Evolutionary conservation across 2,329 filamentous ascomycete genomes (phyloP).

Genomic region (Bipolaris oryzae): DNA sequence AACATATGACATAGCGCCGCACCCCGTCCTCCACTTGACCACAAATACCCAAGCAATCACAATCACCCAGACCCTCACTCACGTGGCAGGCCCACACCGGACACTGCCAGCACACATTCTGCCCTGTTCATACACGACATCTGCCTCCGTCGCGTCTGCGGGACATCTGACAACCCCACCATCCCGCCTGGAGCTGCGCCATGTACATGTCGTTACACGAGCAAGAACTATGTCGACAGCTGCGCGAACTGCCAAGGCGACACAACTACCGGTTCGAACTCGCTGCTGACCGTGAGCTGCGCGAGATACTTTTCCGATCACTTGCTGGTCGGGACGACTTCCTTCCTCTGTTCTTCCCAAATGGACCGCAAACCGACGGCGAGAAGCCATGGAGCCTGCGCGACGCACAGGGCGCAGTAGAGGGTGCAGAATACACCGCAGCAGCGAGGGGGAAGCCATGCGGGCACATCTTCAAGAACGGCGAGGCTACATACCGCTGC

Average conservation of each 20-base stretch:
- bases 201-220: conserved; percentile 64
- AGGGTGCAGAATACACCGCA: conserved; percentile 93
- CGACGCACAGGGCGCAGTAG: conserved; percentile 87
- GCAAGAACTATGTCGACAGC: conserved; percentile 80
- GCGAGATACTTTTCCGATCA: conserved; percentile 83
- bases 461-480: conserved; percentile 94
- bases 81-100: conserved; percentile 27
- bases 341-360: conserved; percentile 80
- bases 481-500: conserved; percentile 93
- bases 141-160: background rate
- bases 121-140: background rate
- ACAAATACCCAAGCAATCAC: conserved; percentile 7
- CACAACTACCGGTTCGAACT: conserved; percentile 78
- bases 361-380: conserved; percentile 65
- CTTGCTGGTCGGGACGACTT: conserved; percentile 78
- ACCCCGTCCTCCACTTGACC: conserved; percentile 15
- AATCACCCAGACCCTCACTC: background rate
- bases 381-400: conserved; percentile 73
- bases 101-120: conserved; percentile 4
- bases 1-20: conserved; percentile 22
- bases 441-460: conserved; percentile 91
- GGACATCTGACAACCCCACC: conserved; percentile 15
- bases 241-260: conserved; percentile 76
- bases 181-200: conserved; percentile 27
- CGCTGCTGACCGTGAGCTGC: conserved; percentile 72